Conservation (phyloP, 2,329 filamentous ascomycete genomes). For the Colletotrichum magnum region DNA sequence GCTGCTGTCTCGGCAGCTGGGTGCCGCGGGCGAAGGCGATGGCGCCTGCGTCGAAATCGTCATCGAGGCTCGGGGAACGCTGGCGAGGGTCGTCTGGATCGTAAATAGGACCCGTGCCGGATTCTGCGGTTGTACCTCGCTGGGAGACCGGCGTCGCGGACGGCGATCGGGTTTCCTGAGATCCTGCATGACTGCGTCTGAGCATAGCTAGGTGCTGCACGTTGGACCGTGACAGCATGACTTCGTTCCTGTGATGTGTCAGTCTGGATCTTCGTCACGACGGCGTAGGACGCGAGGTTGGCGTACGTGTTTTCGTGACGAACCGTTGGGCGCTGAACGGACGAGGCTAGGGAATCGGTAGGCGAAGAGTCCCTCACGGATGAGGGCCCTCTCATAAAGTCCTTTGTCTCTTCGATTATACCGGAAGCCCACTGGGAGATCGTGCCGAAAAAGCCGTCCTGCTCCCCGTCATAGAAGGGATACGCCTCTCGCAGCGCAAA, state of each 20-base stretch:
- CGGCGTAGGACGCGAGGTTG: too few species aligned
- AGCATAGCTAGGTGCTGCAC: conserved; percentile 30
- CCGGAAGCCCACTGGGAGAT: conserved; percentile 8
- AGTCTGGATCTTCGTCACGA: neutral
- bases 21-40: conserved; percentile 22
- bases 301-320: conserved; percentile 28
- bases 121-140: neutral
- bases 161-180: conserved; percentile 3
- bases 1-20: conserved; percentile 1
- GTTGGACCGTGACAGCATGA: conserved; percentile 17
- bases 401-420: conserved; percentile 24
- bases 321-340: conserved; percentile 9
- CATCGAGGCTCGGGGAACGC: neutral
- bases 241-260: conserved; percentile 21
- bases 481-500: conserved; percentile 9
- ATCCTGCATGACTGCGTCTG: neutral
- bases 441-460: conserved; percentile 4
- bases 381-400: conserved; percentile 2
- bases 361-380: conserved; percentile 11
- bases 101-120: neutral
- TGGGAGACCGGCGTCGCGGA: neutral
- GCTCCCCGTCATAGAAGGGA: conserved; percentile 6
- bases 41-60: conserved; percentile 9
- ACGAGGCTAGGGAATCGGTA: conserved; percentile 25
- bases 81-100: neutral